A percentile compares a stretch with the other conserved stretches of the same genome.
phyloP scores from a whole-genome alignment of 108 stramenopile genomes.

The Nitzschia inconspicua region DNA sequence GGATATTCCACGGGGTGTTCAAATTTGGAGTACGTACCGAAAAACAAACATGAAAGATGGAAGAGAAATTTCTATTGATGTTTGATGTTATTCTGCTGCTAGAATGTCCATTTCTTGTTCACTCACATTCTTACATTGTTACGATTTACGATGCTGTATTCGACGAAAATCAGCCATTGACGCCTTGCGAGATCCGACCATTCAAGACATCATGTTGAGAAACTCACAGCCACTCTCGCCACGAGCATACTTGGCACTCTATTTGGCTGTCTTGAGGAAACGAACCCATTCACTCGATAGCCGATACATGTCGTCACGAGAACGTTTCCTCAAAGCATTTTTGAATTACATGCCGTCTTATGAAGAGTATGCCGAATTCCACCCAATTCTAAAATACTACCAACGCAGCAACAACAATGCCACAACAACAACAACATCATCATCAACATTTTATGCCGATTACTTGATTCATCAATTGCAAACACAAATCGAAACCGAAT shows the following conservation, averaged over 20 bases:
- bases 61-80: too few species aligned
- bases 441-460: not conserved
- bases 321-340: not conserved
- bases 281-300: not conserved
- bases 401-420: too few species aligned
- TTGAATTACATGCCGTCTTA: slow-evolving; percentile 12
- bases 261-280: not conserved
- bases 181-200: slow-evolving; percentile 1
- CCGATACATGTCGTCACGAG: not conserved
- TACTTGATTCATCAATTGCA: not conserved
- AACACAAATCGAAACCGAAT: not conserved
- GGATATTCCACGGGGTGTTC: not conserved
- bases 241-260: not conserved
- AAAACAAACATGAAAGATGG: too few species aligned
- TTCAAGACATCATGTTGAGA: not conserved
- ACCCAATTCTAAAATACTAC: slow-evolving; percentile 3
- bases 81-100: too few species aligned
- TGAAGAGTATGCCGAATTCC: slow-evolving; percentile 1
- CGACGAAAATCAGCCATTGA: not conserved
- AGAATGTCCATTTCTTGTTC: too few species aligned
- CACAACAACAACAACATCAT: not conserved
- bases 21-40: slow-evolving; percentile 11
- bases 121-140: too few species aligned
- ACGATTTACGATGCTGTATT: too few species aligned
- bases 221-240: not conserved